phyloP scores from a whole-genome alignment of 495 filamentous ascomycete genomes.

The Daldinia bambusicola region DNA sequence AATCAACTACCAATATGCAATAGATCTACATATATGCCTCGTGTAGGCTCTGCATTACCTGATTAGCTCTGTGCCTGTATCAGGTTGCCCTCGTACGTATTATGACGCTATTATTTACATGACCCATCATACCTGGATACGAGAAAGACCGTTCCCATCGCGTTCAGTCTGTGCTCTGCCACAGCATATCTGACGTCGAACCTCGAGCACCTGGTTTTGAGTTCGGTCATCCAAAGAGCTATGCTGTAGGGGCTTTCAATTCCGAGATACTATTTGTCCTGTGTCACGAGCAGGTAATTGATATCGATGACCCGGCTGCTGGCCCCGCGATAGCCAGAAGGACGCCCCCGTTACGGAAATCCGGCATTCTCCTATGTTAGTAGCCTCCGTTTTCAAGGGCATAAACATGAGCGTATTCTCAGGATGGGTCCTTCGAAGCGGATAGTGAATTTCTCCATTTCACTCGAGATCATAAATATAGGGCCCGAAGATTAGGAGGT shows the following conservation, averaged over 20 bases:
- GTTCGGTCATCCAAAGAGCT: neutral
- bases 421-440: neutral
- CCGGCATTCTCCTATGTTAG: slow-evolving; percentile 9
- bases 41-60: too few species aligned
- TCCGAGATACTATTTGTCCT: slow-evolving; percentile 19
- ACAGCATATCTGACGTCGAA: too few species aligned
- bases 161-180: too few species aligned
- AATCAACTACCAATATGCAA: too few species aligned
- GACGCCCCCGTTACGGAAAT: slow-evolving; percentile 5
- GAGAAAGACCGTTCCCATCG: too few species aligned
- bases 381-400: neutral
- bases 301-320: slow-evolving; percentile 11
- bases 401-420: too few species aligned
- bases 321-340: neutral
- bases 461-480: neutral
- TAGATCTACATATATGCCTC: too few species aligned
- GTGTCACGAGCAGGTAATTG: slow-evolving; percentile 19
- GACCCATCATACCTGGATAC: too few species aligned
- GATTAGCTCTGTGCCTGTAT: too few species aligned
- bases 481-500: neutral
- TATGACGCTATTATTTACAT: too few species aligned
- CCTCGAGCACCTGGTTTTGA: neutral
- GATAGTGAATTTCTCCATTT: neutral
- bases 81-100: too few species aligned
- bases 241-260: slow-evolving; percentile 13